These are phyloP conservation scores for Phylloporus sp. DNA, from an alignment of 1,284 basidiomycete genomes.

Conservation along the genomic window DNA sequence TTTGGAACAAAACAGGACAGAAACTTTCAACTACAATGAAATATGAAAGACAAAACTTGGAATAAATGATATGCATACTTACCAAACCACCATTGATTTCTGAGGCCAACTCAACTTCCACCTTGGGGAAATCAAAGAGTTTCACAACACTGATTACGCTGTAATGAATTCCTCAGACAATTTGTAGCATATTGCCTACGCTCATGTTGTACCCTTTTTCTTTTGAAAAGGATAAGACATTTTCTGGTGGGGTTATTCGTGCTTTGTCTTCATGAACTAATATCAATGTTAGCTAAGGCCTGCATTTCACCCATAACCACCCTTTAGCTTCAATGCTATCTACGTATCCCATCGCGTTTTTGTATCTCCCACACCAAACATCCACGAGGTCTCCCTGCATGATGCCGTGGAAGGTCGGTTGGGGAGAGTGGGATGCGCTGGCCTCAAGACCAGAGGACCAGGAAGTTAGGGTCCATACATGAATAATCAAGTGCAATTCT, in stretches of 20 bases:
- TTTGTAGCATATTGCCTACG: neutral
- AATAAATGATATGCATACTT: neutral
- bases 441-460: neutral
- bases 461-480: conserved; percentile 1
- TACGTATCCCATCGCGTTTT: neutral
- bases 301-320: neutral
- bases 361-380: neutral
- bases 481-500: neutral
- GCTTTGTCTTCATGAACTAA: neutral
- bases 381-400: neutral
- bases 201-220: conserved; percentile 2
- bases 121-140: neutral
- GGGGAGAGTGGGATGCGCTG: neutral
- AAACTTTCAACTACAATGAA: neutral
- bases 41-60: neutral
- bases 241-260: neutral
- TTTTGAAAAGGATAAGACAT: neutral
- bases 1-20: neutral
- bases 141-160: neutral
- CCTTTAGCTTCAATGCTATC: neutral
- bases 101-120: neutral
- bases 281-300: neutral
- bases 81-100: neutral
- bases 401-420: neutral
- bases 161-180: neutral